A percentile compares a stretch with the other conserved stretches of the same genome.
These are phyloP conservation scores for Pseudogymnoascus sp. DNA, from an alignment of 2,329 filamentous ascomycete genomes.

Conservation along the genomic window DNA sequence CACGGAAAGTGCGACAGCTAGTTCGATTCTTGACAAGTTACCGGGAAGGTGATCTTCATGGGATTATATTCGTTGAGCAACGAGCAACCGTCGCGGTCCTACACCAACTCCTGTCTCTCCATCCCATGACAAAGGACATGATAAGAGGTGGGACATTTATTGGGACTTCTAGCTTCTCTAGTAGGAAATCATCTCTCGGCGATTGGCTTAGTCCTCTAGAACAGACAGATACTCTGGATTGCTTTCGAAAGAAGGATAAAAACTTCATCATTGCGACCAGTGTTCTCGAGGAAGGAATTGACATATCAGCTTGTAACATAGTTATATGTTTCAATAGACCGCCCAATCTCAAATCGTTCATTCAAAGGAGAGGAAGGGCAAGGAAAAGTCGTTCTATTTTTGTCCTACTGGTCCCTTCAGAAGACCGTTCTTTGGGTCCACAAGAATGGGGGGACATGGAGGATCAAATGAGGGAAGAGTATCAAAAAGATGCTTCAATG, in stretches of 20 bases:
- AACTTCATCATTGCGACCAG: constrained; percentile 53
- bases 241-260: constrained; percentile 45
- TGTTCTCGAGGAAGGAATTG: constrained; percentile 60
- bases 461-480: constrained; percentile 50
- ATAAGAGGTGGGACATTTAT: constrained; percentile 48
- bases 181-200: constrained; percentile 33
- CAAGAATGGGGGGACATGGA: constrained; percentile 60
- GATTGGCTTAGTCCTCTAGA: constrained; percentile 30
- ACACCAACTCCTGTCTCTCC: constrained; percentile 40
- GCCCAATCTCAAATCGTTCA: constrained; percentile 52
- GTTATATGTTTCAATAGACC: constrained; percentile 58
- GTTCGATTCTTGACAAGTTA: constrained; percentile 39
- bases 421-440: constrained; percentile 27
- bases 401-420: constrained; percentile 38
- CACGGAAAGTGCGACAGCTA: constrained; percentile 44
- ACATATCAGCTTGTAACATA: constrained; percentile 53
- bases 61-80: constrained; percentile 61
- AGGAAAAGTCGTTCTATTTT: constrained; percentile 48
- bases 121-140: constrained; percentile 38
- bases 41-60: constrained; percentile 34
- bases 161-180: constrained; percentile 37
- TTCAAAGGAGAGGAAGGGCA: constrained; percentile 57
- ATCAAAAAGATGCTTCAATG: constrained; percentile 27
- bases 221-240: constrained; percentile 32
- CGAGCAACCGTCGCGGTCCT: constrained; percentile 53